These are phyloP conservation scores for Epichloe brachyelytri DNA, from an alignment of 2,329 filamentous ascomycete species.

Conservation along the genomic window DNA sequence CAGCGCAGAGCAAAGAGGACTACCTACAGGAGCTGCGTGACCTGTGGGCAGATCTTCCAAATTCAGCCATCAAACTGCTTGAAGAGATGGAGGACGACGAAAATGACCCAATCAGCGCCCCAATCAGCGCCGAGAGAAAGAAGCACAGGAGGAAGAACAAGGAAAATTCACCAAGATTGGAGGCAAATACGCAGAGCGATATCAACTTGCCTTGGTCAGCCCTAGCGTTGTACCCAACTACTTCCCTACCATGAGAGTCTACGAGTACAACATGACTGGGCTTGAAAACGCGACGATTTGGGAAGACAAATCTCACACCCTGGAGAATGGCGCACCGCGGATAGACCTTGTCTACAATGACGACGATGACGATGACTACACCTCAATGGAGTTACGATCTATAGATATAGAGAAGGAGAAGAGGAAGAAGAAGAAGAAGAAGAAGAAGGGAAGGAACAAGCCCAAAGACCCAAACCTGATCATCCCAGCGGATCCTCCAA, in stretches of 20 bases:
- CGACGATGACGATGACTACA: slow-evolving; percentile 11
- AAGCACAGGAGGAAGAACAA: slow-evolving; percentile 29
- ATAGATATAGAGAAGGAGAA: slow-evolving; percentile 13
- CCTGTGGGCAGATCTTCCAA: slow-evolving; percentile 65
- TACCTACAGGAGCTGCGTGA: slow-evolving; percentile 70
- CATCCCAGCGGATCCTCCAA: slow-evolving; percentile 60
- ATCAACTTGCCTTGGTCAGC: slow-evolving; percentile 65
- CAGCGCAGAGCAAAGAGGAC: slow-evolving; percentile 45
- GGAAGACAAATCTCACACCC: slow-evolving; percentile 21
- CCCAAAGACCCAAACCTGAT: slow-evolving; percentile 47
- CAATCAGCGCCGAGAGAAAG: slow-evolving; percentile 11
- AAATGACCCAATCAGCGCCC: slow-evolving; percentile 8
- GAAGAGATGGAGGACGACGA: slow-evolving; percentile 7
- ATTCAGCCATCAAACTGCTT: slow-evolving; percentile 22
- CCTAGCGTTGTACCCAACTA: slow-evolving; percentile 89
- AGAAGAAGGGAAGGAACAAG: slow-evolving; percentile 33
- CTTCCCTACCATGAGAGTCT: slow-evolving; percentile 77
- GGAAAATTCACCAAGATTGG: slow-evolving; percentile 51
- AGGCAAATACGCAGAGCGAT: slow-evolving; percentile 73
- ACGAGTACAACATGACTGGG: slow-evolving; percentile 84
- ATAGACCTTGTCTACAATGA: not conserved
- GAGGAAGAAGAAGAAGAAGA: slow-evolving; percentile 28
- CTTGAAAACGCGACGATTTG: slow-evolving; percentile 45
- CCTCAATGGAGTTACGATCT: slow-evolving; percentile 17
- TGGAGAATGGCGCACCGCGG: not conserved